Evolutionary conservation across 2,329 filamentous ascomycete species (phyloP).

Genomic region (Alternaria burnsii): DNA sequence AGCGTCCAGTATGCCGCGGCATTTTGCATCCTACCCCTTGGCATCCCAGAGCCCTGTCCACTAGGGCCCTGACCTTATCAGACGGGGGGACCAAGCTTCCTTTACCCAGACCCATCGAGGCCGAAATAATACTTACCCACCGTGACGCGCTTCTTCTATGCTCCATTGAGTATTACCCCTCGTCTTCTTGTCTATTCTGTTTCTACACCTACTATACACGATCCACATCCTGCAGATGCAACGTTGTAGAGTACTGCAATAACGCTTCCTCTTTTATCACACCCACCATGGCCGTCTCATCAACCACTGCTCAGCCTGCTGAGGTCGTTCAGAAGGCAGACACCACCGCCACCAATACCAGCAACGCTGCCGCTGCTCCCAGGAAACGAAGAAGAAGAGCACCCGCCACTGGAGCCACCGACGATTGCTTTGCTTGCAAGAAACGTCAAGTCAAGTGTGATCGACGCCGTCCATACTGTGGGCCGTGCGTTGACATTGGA

Average conservation of each 20-base stretch:
- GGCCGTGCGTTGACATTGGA: conserved; percentile 88
- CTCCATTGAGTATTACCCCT: conserved; percentile 50
- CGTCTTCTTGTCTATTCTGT: conserved; percentile 46
- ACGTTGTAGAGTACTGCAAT: conserved; percentile 36
- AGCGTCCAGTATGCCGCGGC: conserved; percentile 45
- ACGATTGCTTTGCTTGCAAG: conserved; percentile 94
- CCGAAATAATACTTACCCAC: conserved; percentile 53
- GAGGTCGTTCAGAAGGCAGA: conserved; percentile 47
- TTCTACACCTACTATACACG: conserved; percentile 43
- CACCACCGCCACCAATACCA: conserved; percentile 35
- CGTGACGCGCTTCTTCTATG: conserved; percentile 47
- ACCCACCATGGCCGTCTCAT: conserved; percentile 45
- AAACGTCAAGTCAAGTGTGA: conserved; percentile 88
- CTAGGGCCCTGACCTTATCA: conserved; percentile 50
- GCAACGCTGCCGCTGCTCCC: conserved; percentile 45
- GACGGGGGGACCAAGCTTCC: conserved; percentile 45
- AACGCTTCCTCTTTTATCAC: conserved; percentile 27
- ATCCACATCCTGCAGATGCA: conserved; percentile 45
- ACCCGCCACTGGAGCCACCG: conserved; percentile 84
- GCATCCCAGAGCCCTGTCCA: conserved; percentile 36
- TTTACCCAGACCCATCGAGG: conserved; percentile 35
- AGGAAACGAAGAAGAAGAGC: conserved; percentile 84
- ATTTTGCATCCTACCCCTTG: conserved; percentile 46
- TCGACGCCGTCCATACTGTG: conserved; percentile 90
- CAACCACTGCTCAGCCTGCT: conserved; percentile 42